phyloP scores from a whole-genome alignment of 257 asterid species.

The Paulownia fortunei region DNA sequence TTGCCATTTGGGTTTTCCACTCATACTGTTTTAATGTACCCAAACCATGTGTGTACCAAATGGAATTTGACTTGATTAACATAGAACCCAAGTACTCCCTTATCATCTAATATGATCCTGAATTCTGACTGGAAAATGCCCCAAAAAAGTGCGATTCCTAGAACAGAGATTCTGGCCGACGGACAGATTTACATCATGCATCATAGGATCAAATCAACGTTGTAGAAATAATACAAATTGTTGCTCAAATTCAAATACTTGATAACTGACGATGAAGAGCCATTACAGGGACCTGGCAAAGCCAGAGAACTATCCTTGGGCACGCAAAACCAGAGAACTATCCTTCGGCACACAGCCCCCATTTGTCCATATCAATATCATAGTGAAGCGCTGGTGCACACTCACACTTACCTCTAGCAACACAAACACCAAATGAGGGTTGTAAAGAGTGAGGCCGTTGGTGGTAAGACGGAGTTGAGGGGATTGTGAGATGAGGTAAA shows the following conservation, averaged over 20 bases:
- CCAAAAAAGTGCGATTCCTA: background rate
- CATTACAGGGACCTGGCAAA: background rate
- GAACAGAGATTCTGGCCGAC: background rate
- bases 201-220: background rate
- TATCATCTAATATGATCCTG: background rate
- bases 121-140: background rate
- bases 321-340: too few relatives aligned
- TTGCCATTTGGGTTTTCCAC: background rate
- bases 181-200: background rate
- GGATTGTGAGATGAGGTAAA: slow-evolving; percentile 29
- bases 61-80: background rate
- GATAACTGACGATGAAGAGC: background rate
- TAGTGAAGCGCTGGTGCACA: background rate
- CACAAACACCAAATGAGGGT: background rate
- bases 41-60: background rate
- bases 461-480: slow-evolving; percentile 18
- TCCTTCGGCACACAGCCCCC: background rate
- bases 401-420: background rate
- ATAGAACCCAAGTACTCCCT: background rate
- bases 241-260: background rate
- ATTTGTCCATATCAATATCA: background rate
- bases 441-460: slow-evolving; percentile 28
- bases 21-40: background rate
- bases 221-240: background rate
- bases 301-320: background rate